Base-by-base conservation (phyloP, 345 rosid genomes). In the Theobroma cacao region DNA sequence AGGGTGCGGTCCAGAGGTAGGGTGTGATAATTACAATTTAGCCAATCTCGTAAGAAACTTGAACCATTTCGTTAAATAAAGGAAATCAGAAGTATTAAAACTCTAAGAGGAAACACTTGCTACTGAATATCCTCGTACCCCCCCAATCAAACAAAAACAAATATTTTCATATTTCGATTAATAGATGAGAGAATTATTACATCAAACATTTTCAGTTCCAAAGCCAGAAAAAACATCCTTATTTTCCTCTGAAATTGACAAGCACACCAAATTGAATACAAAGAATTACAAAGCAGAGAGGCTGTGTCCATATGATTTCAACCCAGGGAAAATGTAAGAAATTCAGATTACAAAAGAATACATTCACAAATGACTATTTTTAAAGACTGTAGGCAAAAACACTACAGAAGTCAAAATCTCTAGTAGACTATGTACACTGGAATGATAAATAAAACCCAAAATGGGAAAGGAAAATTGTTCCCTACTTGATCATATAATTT, bases 291-390 rank as follows among this genome's bases (percentile, higher is more conserved):
- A 62, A 55, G 33, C 74, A 47, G 14, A 13, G 26, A 11, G 41
- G 20, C 59, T 70, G 48, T 45, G 56, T 70, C 47, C 38, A 38
- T 8, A 1, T 17, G 43, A 12, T 20, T 30, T 4, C 56, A 17
- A 55, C 30, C 65, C 66, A 69, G 66, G 26, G 24, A 24, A 67
- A 56, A 45, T 47, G 80, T 8, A 81, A 69, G 34, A 22, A 66
- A 48, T 65, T 76, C 73, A 75, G 72, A 81, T 80, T 79, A 84
- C 84, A 87, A 86, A 82, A 75, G 89, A 86, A 87, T 84, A 85
- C 86, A 75, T 56, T 78, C 68, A 82, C 78, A 79, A 75, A 72
- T 55, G 40, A 65, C 83, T 76, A 70, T 76, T 69, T 77, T 81
- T 50, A 55, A 58, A 58, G 50, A 70, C 76, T 75, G 18, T 5